These are phyloP conservation scores for Yarrowia alimentaria DNA, from an alignment of 805 yeast genomes.

Conservation along the genomic window DNA sequence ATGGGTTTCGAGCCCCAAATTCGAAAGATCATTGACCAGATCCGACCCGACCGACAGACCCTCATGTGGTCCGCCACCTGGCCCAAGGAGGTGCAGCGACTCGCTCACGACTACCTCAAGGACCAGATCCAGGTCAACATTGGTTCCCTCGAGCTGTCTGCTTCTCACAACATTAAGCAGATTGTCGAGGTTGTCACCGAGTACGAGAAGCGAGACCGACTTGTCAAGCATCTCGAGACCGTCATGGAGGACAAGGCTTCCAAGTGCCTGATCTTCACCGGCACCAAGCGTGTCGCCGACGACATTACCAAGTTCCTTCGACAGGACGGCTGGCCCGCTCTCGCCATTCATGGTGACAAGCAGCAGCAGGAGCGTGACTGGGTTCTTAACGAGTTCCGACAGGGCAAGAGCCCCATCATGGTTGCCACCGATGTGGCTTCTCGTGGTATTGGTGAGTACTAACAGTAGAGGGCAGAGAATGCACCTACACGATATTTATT, in stretches of 20 bases:
- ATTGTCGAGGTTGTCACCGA: conserved; percentile 86
- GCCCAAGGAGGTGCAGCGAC: conserved; percentile 96
- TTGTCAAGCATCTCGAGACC: conserved; percentile 74
- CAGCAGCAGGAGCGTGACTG: conserved; percentile 98
- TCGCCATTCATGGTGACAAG: conserved; percentile 98
- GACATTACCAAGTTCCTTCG: conserved; percentile 88
- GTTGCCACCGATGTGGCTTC: conserved; percentile 99
- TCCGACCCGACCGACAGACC: conserved; percentile 99
- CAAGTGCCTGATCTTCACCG: conserved; percentile 83
- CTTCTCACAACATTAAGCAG: conserved; percentile 95
- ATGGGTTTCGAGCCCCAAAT: conserved; percentile 99
- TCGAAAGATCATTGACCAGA: conserved; percentile 95
- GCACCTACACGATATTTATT: too few relatives aligned
- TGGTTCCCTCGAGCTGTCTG: conserved; percentile 94
- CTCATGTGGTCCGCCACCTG: conserved; percentile 99
- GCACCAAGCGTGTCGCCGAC: conserved; percentile 98
- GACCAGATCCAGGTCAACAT: conserved; percentile 96
- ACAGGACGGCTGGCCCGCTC: conserved; percentile 97
- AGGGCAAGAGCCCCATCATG: conserved; percentile 93
- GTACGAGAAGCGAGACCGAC: conserved; percentile 91
- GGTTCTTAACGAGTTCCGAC: conserved; percentile 90
- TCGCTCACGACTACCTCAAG: conserved; percentile 85
- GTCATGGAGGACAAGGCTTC: conserved; percentile 67
- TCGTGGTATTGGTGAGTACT: conserved; percentile 96
- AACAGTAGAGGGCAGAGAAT: too few relatives aligned